Percentiles rank a stretch among this genome's conserved stretches.
These are phyloP conservation scores for Pseudozyma tsukubaensis DNA, from an alignment of 1,284 basidiomycete genomes.

Conservation along the genomic window DNA sequence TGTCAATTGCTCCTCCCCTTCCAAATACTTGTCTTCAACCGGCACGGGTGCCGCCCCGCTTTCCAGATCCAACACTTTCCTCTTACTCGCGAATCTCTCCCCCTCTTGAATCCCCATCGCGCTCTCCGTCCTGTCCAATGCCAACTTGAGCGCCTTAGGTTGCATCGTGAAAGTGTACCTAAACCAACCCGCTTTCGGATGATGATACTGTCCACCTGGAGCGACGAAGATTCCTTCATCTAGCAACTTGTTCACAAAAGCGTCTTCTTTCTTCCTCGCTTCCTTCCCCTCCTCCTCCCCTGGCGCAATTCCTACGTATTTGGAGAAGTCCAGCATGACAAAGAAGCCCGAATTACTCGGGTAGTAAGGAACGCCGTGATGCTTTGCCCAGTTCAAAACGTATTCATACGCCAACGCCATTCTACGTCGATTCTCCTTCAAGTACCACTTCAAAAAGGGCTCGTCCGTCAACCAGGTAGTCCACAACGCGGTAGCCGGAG, in stretches of 20 bases:
- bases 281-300: slow-evolving; percentile 1
- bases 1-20: slow-evolving; percentile 15
- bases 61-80: slow-evolving; percentile 12
- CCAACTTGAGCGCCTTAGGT: slow-evolving; percentile 40
- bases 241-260: slow-evolving; percentile 32
- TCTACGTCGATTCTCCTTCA: slow-evolving; percentile 48
- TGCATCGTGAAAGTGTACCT: slow-evolving; percentile 53
- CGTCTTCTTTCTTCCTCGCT: slow-evolving; percentile 25
- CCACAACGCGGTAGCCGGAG: slow-evolving; percentile 46
- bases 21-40: neutral
- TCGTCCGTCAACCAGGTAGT: slow-evolving; percentile 40
- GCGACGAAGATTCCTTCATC: slow-evolving; percentile 41
- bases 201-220: slow-evolving; percentile 57
- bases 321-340: slow-evolving; percentile 41
- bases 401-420: slow-evolving; percentile 36
- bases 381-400: slow-evolving; percentile 24
- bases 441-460: slow-evolving; percentile 48
- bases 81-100: slow-evolving; percentile 16
- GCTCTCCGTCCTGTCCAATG: slow-evolving; percentile 38
- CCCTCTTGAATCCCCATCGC: slow-evolving; percentile 31
- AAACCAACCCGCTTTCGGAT: slow-evolving; percentile 49
- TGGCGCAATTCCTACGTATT: slow-evolving; percentile 4
- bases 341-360: slow-evolving; percentile 55
- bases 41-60: neutral
- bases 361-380: slow-evolving; percentile 40